Evolutionary conservation across 176 grass and related monocot species (phyloP).

Genomic region (Olyra latifolia): DNA sequence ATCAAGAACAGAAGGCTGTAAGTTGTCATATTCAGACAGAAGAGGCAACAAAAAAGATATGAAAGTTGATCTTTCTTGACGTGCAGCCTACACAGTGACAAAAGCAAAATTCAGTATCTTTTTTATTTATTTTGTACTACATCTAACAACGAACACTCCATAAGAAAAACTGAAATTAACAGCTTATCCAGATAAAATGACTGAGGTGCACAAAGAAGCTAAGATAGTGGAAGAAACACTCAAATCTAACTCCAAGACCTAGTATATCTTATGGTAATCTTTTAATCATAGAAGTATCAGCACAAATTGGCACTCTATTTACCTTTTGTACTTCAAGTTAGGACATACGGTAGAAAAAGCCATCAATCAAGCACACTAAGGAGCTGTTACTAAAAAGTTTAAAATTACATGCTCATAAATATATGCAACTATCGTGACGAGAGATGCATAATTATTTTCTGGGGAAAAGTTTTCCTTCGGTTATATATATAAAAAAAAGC

Average conservation of each 20-base stretch:
- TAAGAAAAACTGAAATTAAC: conserved; percentile 15
- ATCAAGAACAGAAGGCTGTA: conserved; percentile 65
- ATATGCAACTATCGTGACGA: conserved; percentile 6
- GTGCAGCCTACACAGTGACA: conserved; percentile 67
- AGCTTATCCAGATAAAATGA: conserved; percentile 11
- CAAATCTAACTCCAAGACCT: conserved; percentile 13
- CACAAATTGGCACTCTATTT: not conserved
- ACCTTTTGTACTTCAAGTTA: not conserved
- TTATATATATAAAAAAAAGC: not conserved
- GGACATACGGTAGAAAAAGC: conserved; percentile 1
- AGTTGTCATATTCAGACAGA: conserved; percentile 77
- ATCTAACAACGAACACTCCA: conserved; percentile 6
- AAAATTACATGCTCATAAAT: conserved; percentile 4
- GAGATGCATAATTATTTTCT: not conserved
- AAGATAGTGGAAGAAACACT: not conserved
- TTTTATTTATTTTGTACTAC: not conserved
- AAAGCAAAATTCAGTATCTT: conserved; percentile 26
- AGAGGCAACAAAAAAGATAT: conserved; percentile 85
- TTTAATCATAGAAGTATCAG: conserved; percentile 12
- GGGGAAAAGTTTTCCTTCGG: not conserved
- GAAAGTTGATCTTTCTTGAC: conserved; percentile 88
- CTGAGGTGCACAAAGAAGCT: not conserved
- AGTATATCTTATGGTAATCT: not conserved
- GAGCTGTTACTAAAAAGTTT: not conserved
- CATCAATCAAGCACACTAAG: conserved; percentile 1